Percentiles rank a stretch among this genome's conserved stretches.
phyloP scores from a whole-genome alignment of 1,139 yeast species.

The Sugiyamaella sp. region DNA sequence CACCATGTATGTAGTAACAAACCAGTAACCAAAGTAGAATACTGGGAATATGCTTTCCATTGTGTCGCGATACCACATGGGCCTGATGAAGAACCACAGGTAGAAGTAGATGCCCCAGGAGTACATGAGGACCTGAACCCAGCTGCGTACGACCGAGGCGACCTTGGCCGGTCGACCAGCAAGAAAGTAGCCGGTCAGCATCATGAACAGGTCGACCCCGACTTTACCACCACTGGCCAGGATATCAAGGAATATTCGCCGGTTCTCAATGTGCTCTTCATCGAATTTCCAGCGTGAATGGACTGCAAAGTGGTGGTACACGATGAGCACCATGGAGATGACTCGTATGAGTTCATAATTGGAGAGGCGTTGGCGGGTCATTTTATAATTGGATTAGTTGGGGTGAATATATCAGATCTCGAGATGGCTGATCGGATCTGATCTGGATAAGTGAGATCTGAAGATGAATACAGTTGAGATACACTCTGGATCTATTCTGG shows the following conservation, averaged over 20 bases:
- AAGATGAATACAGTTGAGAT: too few relatives aligned
- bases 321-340: constrained; percentile 18
- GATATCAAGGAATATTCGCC: constrained; percentile 4
- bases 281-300: constrained; percentile 15
- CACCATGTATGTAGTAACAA: constrained; percentile 18
- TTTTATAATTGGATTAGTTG: background rate
- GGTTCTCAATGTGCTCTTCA: constrained; percentile 1
- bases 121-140: constrained; percentile 18
- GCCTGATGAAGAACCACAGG: background rate
- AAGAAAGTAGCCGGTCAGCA: constrained; percentile 20
- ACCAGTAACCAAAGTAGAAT: constrained; percentile 17
- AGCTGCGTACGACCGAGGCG: constrained; percentile 15
- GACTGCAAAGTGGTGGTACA: constrained; percentile 15
- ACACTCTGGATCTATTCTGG: too few relatives aligned
- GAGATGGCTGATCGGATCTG: too few relatives aligned
- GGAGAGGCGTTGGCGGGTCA: constrained; percentile 14
- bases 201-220: constrained; percentile 21
- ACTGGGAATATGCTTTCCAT: constrained; percentile 20
- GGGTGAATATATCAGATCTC: too few relatives aligned
- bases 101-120: constrained; percentile 17
- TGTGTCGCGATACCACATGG: constrained; percentile 10
- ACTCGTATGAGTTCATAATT: constrained; percentile 18
- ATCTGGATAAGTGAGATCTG: too few relatives aligned
- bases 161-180: constrained; percentile 18
- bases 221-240: constrained; percentile 19